Conservation (phyloP, 169 alveolate genomes). For the Eimeria acervulina region DNA sequence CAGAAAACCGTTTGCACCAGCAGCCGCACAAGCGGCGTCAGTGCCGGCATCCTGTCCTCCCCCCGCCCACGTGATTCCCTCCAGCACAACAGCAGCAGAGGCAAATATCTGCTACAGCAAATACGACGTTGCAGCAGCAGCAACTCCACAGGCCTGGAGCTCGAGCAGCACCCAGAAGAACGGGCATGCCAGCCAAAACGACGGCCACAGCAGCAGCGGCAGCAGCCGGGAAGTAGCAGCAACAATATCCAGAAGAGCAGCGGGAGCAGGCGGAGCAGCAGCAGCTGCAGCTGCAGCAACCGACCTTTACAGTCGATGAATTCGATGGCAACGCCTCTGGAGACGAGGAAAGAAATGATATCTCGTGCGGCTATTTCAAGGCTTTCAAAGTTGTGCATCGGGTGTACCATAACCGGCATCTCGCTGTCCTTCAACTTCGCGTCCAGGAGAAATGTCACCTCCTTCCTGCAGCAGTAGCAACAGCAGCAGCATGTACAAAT, state of each 20-base stretch:
- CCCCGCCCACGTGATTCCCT: too few species aligned
- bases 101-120: too few species aligned
- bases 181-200: neutral
- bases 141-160: neutral
- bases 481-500: neutral
- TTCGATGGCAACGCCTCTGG: neutral
- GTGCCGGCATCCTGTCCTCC: too few species aligned
- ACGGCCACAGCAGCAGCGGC: neutral
- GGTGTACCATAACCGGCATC: conserved; percentile 61
- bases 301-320: conserved; percentile 57
- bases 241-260: neutral
- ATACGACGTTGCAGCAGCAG: too few species aligned
- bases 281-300: neutral
- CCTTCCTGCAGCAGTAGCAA: conserved; percentile 56
- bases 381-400: conserved; percentile 68
- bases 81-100: neutral
- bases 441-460: conserved; percentile 70
- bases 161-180: too few species aligned
- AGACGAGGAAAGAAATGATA: neutral
- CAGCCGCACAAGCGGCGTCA: too few species aligned
- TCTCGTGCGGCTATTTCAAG: conserved; percentile 30
- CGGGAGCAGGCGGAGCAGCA: neutral
- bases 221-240: neutral
- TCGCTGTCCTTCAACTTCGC: neutral
- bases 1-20: neutral